Evolutionary conservation across 495 filamentous ascomycete genomes (phyloP).

Genomic region (Podospora bellae-mahoneyi): DNA sequence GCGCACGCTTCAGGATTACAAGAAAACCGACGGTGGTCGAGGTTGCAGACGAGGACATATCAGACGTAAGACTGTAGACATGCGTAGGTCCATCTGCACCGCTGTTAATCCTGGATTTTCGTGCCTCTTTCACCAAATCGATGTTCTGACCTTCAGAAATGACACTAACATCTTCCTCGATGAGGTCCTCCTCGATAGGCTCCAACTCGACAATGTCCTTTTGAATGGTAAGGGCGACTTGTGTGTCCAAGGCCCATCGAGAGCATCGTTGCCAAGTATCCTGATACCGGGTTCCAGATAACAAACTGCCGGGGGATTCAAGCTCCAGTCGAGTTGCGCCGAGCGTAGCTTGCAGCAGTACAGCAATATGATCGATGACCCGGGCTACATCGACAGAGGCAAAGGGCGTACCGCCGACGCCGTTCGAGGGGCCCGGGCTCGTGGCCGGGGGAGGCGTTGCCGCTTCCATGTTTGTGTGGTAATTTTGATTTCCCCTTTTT

Average conservation of each 20-base stretch:
- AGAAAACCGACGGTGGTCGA: slow-evolving; percentile 77
- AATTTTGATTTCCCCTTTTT: slow-evolving; percentile 6
- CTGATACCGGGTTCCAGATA: slow-evolving; percentile 62
- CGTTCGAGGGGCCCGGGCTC: slow-evolving; percentile 40
- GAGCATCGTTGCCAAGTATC: slow-evolving; percentile 85
- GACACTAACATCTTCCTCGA: slow-evolving; percentile 25
- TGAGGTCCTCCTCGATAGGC: slow-evolving; percentile 31
- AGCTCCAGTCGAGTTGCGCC: slow-evolving; percentile 80
- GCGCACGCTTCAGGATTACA: slow-evolving; percentile 82
- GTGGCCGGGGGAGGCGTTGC: slow-evolving; percentile 42
- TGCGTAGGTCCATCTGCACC: slow-evolving; percentile 46
- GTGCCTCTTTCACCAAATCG: neutral
- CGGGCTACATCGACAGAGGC: slow-evolving; percentile 46
- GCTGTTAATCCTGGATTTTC: slow-evolving; percentile 9
- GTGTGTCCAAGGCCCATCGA: slow-evolving; percentile 82
- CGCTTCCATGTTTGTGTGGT: slow-evolving; percentile 43
- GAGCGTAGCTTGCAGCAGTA: slow-evolving; percentile 77
- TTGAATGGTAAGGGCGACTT: slow-evolving; percentile 83
- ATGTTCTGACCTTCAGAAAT: neutral
- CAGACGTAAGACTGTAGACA: slow-evolving; percentile 73
- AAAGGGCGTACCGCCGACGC: slow-evolving; percentile 43
- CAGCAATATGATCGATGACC: slow-evolving; percentile 74
- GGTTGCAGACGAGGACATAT: slow-evolving; percentile 63
- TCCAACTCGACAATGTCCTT: slow-evolving; percentile 60
- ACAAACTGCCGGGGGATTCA: slow-evolving; percentile 72